These are phyloP conservation scores for Tricholoma hemisulphureum DNA, from an alignment of 768 basidiomycete genomes.

Conservation along the genomic window DNA sequence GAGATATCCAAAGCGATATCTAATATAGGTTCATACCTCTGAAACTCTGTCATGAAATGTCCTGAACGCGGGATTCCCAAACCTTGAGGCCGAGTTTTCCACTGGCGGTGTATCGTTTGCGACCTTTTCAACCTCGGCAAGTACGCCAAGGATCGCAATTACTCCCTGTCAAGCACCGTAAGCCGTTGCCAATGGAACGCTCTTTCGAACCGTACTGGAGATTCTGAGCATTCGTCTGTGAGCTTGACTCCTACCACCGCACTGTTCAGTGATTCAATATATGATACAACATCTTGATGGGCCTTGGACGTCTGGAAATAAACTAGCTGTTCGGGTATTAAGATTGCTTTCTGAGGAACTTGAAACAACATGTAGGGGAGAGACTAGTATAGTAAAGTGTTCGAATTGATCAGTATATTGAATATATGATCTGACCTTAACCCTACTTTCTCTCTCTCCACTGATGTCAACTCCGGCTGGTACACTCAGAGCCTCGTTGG, in stretches of 20 bases:
- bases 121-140: conserved; percentile 65
- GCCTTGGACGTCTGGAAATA: conserved; percentile 80
- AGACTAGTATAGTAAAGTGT: background rate
- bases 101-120: conserved; percentile 78
- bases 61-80: conserved; percentile 96
- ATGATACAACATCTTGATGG: conserved; percentile 62
- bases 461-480: conserved; percentile 50
- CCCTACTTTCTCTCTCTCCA: conserved; percentile 6
- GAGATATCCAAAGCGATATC: background rate
- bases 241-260: conserved; percentile 76
- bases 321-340: conserved; percentile 73
- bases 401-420: too few relatives aligned
- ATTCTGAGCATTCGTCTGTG: conserved; percentile 54
- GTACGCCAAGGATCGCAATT: conserved; percentile 54
- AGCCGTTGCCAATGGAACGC: conserved; percentile 4
- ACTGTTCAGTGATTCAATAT: conserved; percentile 74
- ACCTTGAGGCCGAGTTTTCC: conserved; percentile 86
- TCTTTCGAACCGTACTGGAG: conserved; percentile 49
- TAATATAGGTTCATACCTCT: conserved; percentile 46
- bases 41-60: conserved; percentile 83
- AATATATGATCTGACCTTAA: conserved; percentile 14
- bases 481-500: conserved; percentile 60
- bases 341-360: conserved; percentile 67
- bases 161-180: conserved; percentile 54
- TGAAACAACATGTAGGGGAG: conserved; percentile 37